Evolutionary conservation across 2,329 filamentous ascomycete genomes (phyloP), one percentile per base, ranked within the genome.

Genomic region (Dothistroma septosporum): DNA sequence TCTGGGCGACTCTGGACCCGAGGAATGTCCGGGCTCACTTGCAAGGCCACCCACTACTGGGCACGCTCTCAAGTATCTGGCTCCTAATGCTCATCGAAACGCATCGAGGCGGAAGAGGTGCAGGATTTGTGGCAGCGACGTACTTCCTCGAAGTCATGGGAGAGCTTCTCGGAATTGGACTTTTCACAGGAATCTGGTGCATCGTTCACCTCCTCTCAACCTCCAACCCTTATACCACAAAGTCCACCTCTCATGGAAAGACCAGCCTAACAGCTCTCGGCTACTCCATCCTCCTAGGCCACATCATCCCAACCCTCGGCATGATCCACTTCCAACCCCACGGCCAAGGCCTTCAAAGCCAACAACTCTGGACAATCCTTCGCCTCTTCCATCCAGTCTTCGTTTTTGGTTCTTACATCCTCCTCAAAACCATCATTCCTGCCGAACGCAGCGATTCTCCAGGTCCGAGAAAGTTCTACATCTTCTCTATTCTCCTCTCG

Each of bases 301-400:
- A 68, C 46, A 55, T 67, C 22, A 54, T 61, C 24, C 66, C 66
- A 9, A 67, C 65, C 9, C 22, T 66, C 11, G 52, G 67, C n/a
- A 67, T 68, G 66, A 53, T 64, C 21, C 60, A 61, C 28, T 53
- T 57, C 16, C 41, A 62, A 16, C 57, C 61, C 21, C 63, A 65
- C 32, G 65, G 63, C 6, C 58, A 62, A 19, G 66, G 66, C 10
- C 22, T 64, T 4, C 49, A 58, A 21, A 64, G 60, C 4, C 62
- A 66, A 56, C 66, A 67, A 37, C 31, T 68, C 24, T 68, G 66
- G 66, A 66, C 65, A 6, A 62, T 68, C 35, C 41, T 58, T 5
- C 33, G 66, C 9, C 63, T 68, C 12, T 68, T 68, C 59, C 66
- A 68, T 53, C 66, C 66, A 3, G 12, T 66, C 4, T 64, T 64